Percentiles rank a stretch among this genome's conserved stretches.
phyloP scores from a whole-genome alignment of 805 yeast genomes.

The Barnettozyma californica region DNA sequence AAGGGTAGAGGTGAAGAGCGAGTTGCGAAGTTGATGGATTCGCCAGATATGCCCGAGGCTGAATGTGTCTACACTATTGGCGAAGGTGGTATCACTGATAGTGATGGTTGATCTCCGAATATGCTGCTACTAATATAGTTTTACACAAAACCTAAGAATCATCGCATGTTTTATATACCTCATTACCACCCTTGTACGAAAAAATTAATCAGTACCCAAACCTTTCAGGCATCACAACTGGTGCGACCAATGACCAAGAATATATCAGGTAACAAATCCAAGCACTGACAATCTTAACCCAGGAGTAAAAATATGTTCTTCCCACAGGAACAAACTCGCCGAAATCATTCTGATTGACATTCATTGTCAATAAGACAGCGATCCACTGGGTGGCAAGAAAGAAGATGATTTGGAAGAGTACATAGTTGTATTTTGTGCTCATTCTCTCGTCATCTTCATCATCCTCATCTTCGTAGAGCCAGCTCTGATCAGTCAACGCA shows the following conservation, averaged over 20 bases:
- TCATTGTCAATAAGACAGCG: conserved; percentile 87
- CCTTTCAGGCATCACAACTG: conserved; percentile 84
- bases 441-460: conserved; percentile 54
- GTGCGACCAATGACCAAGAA: conserved; percentile 90
- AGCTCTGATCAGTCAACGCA: conserved; percentile 70
- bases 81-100: conserved; percentile 62
- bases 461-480: conserved; percentile 41
- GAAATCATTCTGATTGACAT: conserved; percentile 74
- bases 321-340: conserved; percentile 97
- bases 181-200: background rate
- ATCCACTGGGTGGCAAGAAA: conserved; percentile 96
- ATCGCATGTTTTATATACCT: background rate
- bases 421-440: conserved; percentile 75
- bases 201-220: conserved; percentile 36
- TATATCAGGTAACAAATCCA: conserved; percentile 87
- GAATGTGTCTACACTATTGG: conserved; percentile 72
- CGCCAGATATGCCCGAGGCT: conserved; percentile 78
- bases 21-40: conserved; percentile 73
- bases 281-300: conserved; percentile 89
- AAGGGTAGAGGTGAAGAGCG: conserved; percentile 79
- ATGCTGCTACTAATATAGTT: background rate
- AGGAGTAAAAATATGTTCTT: conserved; percentile 87
- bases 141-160: background rate
- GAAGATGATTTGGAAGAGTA: conserved; percentile 85
- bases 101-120: conserved; percentile 24